A percentile compares a stretch with the other conserved stretches of the same genome.
Evolutionary conservation across 2,329 filamentous ascomycete species (phyloP).

Genomic region (Ophiocordyceps camponoti-leonardi): DNA sequence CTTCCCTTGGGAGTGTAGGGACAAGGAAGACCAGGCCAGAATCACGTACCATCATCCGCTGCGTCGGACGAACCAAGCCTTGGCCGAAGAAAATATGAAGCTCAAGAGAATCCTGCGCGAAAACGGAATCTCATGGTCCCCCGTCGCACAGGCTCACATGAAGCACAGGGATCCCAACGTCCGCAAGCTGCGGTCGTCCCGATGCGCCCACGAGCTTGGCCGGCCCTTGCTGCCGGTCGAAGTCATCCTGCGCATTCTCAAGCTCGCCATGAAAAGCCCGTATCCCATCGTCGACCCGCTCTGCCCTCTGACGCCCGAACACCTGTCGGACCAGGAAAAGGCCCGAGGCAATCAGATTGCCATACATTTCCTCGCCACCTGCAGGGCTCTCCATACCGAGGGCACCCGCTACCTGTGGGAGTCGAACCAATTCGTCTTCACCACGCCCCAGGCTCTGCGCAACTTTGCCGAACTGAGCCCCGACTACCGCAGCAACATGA

Average conservation of each 20-base stretch:
- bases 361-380: conserved; percentile 34
- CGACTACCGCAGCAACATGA: conserved; percentile 24
- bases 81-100: conserved; percentile 29
- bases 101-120: conserved; percentile 34
- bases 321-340: conserved; percentile 25
- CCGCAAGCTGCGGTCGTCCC: conserved; percentile 16
- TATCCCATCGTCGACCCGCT: conserved; percentile 37
- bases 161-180: conserved; percentile 13
- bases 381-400: conserved; percentile 29
- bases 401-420: conserved; percentile 32
- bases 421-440: conserved; percentile 37
- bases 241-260: conserved; percentile 32
- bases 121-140: conserved; percentile 33
- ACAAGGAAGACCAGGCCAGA: conserved; percentile 32
- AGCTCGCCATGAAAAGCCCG: conserved; percentile 30
- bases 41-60: conserved; percentile 28
- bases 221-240: conserved; percentile 32
- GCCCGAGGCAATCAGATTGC: conserved; percentile 28
- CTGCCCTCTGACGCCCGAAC: conserved; percentile 23
- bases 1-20: conserved; percentile 32
- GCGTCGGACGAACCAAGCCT: conserved; percentile 25
- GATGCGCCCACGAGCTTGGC: conserved; percentile 11
- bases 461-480: conserved; percentile 29
- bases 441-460: conserved; percentile 28
- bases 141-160: conserved; percentile 15